phyloP scores from a whole-genome alignment of 192 early-diverging fungal genomes.

The Geranomyces michiganensis region DNA sequence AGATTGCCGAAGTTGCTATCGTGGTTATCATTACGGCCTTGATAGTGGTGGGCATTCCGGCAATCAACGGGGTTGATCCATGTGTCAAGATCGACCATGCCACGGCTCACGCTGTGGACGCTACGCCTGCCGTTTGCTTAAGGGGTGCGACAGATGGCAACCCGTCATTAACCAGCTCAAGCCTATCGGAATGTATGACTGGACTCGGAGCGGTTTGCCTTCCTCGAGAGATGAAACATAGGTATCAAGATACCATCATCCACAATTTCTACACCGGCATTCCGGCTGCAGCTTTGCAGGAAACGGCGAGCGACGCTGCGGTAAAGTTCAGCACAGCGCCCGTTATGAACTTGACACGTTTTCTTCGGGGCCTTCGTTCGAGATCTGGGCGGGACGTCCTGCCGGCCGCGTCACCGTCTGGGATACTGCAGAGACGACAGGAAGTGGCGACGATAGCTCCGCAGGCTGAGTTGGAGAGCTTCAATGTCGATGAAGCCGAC shows the following conservation, averaged over 20 bases:
- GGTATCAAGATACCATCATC: conserved; percentile 7
- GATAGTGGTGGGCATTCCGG: conserved; percentile 37
- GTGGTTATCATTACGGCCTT: conserved; percentile 37
- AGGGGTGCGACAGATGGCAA: background rate
- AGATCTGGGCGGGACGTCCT: background rate
- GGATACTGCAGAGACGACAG: background rate
- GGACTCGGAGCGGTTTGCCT: conserved; percentile 18
- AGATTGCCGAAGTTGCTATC: conserved; percentile 32
- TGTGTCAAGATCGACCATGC: conserved; percentile 14
- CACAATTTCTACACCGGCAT: conserved; percentile 9
- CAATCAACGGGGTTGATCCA: conserved; percentile 17
- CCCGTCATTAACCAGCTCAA: background rate
- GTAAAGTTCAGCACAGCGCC: too few relatives aligned
- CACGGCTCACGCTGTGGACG: background rate
- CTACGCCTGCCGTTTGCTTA: conserved; percentile 11
- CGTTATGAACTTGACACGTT: conserved; percentile 1
- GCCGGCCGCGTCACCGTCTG: background rate
- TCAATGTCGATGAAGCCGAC: conserved; percentile 13
- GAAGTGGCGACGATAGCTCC: background rate
- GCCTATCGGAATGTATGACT: background rate
- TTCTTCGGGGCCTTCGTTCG: background rate
- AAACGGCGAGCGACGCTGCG: too few relatives aligned
- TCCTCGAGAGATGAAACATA: conserved; percentile 10
- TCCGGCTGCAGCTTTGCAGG: background rate
- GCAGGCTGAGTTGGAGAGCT: background rate